Evolutionary conservation across 2,329 filamentous ascomycete species (phyloP).

Genomic region (Xylogone sp.): DNA sequence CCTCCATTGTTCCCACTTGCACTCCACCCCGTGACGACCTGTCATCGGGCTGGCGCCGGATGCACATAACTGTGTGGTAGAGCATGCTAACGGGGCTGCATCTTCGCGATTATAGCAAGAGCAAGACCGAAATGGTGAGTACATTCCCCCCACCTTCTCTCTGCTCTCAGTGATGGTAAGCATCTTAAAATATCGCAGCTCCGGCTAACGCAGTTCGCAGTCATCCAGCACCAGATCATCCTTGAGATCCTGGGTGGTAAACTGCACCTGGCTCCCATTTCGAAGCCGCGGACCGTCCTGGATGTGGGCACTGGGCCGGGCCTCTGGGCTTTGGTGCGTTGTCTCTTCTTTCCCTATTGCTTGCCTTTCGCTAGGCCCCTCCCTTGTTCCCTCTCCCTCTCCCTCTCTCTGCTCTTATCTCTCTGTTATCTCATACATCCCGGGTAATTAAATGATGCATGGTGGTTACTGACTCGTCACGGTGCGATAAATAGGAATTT

Average conservation of each 20-base stretch:
- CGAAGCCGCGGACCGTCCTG: conserved; percentile 26
- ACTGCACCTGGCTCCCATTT: conserved; percentile 24
- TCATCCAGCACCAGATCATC: conserved; percentile 26
- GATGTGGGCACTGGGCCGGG: conserved; percentile 38
- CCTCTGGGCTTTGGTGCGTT: conserved; percentile 31
- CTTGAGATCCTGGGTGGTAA: conserved; percentile 25
- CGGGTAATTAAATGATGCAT: too few relatives aligned
- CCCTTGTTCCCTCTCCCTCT: too few relatives aligned
- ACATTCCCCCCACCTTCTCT: background rate
- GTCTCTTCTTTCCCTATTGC: background rate
- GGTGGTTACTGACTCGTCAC: too few relatives aligned
- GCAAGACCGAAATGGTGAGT: conserved; percentile 26
- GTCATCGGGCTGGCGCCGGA: too few relatives aligned
- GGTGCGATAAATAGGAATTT: conserved; percentile 16
- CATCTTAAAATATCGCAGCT: too few relatives aligned
- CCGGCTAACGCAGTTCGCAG: too few relatives aligned
- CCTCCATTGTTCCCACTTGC: background rate
- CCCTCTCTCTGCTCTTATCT: too few relatives aligned
- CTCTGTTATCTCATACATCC: too few relatives aligned
- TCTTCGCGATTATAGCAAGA: conserved; percentile 22
- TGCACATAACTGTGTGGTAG: too few relatives aligned
- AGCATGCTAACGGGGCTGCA: conserved; percentile 1
- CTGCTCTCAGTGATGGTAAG: background rate
- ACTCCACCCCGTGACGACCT: too few relatives aligned
- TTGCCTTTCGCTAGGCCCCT: too few relatives aligned